Evolutionary conservation across 2,329 filamentous ascomycete species (phyloP).

Genomic region (Metarhizium rileyi): DNA sequence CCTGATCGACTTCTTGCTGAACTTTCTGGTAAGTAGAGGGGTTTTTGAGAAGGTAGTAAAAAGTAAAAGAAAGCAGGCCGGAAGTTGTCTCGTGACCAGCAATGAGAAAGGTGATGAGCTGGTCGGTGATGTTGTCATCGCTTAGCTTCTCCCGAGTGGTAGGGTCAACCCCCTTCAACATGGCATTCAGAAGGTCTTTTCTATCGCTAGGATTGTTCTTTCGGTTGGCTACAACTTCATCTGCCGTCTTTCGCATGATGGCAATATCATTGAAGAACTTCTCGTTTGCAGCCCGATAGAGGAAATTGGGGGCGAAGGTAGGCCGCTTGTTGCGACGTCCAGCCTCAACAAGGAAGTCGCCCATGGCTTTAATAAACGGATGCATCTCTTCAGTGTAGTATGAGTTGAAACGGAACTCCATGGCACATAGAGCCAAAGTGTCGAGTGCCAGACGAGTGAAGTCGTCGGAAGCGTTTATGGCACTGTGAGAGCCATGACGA

Average conservation of each 20-base stretch:
- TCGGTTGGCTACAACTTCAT: constrained; percentile 51
- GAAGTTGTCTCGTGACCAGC: constrained; percentile 65
- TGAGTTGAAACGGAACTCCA: constrained; percentile 65
- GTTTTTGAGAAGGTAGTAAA: constrained; percentile 56
- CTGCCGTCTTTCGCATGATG: constrained; percentile 42
- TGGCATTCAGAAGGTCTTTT: constrained; percentile 60
- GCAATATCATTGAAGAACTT: constrained; percentile 46
- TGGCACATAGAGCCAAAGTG: constrained; percentile 60
- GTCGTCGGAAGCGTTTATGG: constrained; percentile 54
- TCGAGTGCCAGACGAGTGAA: constrained; percentile 67
- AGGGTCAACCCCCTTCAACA: constrained; percentile 58
- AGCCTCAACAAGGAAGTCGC: constrained; percentile 48
- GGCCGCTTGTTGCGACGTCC: constrained; percentile 40
- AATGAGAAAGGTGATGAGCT: constrained; percentile 65
- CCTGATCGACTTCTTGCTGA: constrained; percentile 56
- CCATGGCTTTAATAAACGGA: constrained; percentile 61
- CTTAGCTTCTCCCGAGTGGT: constrained; percentile 56
- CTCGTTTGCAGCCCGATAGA: constrained; percentile 37
- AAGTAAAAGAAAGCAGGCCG: constrained; percentile 54
- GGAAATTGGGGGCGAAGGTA: constrained; percentile 32
- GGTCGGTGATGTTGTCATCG: constrained; percentile 54
- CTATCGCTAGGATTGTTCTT: constrained; percentile 43
- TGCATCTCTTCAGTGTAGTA: constrained; percentile 62
- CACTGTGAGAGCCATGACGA: constrained; percentile 45
- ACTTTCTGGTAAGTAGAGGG: constrained; percentile 50